Evolutionary conservation across 176 grass and related monocot species (phyloP).

Genomic region (Zizania latifolia): DNA sequence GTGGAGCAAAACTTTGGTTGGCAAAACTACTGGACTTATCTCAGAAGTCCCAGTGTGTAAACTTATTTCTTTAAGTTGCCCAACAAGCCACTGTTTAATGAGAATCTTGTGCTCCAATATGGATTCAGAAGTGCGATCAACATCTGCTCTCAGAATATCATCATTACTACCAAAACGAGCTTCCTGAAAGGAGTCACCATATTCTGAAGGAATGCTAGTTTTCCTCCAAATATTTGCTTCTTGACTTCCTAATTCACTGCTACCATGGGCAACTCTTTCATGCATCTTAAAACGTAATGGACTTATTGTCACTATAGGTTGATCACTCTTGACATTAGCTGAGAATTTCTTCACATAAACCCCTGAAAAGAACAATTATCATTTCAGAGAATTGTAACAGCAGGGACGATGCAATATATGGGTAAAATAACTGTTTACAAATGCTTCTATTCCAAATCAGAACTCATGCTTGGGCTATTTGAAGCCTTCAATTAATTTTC

Average conservation of each 20-base stretch:
- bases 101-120: conserved; percentile 47
- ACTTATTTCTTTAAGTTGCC: conserved; percentile 57
- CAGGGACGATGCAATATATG: neutral
- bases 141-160: conserved; percentile 35
- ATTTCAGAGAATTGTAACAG: conserved; percentile 20
- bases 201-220: conserved; percentile 26
- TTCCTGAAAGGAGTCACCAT: conserved; percentile 30
- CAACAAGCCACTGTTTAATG: conserved; percentile 70
- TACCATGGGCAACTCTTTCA: conserved; percentile 37
- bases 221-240: conserved; percentile 32
- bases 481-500: neutral
- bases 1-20: conserved; percentile 71
- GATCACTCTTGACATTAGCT: conserved; percentile 49
- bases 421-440: conserved; percentile 14
- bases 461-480: neutral
- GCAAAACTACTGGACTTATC: conserved; percentile 50
- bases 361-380: conserved; percentile 44
- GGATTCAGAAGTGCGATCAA: conserved; percentile 39
- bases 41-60: conserved; percentile 39
- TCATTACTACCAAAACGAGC: conserved; percentile 34
- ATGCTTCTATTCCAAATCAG: conserved; percentile 8
- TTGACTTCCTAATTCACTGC: conserved; percentile 35
- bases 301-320: conserved; percentile 47
- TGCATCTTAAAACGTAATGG: conserved; percentile 51
- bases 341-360: conserved; percentile 62